Conservation (phyloP, 495 filamentous ascomycete genomes). For the Penicillium dipodomyicola region DNA sequence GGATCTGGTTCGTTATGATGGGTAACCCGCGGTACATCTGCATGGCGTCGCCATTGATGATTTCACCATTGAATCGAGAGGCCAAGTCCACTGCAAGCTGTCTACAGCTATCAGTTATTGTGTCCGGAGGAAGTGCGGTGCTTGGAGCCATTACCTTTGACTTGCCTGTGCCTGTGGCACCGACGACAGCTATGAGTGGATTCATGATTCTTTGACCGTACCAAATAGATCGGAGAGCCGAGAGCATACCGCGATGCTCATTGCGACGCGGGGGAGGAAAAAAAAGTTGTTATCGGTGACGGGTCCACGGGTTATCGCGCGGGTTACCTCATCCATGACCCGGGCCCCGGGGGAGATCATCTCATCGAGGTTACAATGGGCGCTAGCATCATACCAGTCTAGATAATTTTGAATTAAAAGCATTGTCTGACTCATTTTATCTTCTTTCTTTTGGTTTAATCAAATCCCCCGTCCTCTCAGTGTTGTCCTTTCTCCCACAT, state of each 20-base stretch:
- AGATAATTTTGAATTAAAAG: conserved; percentile 1
- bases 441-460: neutral
- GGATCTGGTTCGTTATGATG: conserved; percentile 93
- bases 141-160: conserved; percentile 68
- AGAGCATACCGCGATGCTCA: conserved; percentile 27
- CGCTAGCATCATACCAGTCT: conserved; percentile 2
- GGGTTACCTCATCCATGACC: conserved; percentile 24
- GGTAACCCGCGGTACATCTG: conserved; percentile 93
- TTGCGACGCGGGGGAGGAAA: neutral
- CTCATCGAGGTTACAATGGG: neutral
- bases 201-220: conserved; percentile 30
- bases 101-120: conserved; percentile 35
- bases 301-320: conserved; percentile 13
- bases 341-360: neutral
- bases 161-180: conserved; percentile 95
- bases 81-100: conserved; percentile 94
- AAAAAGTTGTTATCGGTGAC: conserved; percentile 6
- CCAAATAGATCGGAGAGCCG: conserved; percentile 24
- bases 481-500: neutral
- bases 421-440: conserved; percentile 2
- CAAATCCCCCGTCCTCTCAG: neutral
- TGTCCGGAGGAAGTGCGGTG: neutral
- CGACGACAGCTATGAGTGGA: conserved; percentile 80
- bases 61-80: conserved; percentile 79
- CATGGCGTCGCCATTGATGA: conserved; percentile 99